These are phyloP conservation scores for Pisolithus thermaeus DNA, from an alignment of 1,284 basidiomycete genomes.

Conservation along the genomic window DNA sequence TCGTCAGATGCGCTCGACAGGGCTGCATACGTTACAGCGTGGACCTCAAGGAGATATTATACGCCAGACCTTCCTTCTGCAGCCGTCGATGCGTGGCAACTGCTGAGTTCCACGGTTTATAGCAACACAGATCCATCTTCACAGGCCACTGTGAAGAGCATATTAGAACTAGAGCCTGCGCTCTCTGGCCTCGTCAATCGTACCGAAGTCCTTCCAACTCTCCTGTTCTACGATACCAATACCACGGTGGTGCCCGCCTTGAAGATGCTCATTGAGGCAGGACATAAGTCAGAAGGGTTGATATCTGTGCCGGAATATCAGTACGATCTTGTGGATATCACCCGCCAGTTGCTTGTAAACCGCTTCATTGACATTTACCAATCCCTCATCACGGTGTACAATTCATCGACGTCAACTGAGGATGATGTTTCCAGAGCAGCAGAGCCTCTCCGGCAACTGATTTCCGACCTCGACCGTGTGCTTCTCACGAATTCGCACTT, in stretches of 20 bases:
- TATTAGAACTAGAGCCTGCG: slow-evolving; percentile 33
- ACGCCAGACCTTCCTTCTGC: slow-evolving; percentile 10
- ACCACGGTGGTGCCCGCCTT: slow-evolving; percentile 30
- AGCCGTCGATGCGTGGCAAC: slow-evolving; percentile 33
- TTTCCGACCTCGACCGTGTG: slow-evolving; percentile 33
- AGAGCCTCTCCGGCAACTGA: slow-evolving; percentile 25
- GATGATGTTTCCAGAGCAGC: slow-evolving; percentile 20
- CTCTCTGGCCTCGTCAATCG: slow-evolving; percentile 31
- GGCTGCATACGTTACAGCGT: too few relatives aligned
- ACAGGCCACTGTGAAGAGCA: slow-evolving; percentile 37
- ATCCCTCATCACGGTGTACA: slow-evolving; percentile 28
- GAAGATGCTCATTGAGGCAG: slow-evolving; percentile 29
- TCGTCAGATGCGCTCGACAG: too few relatives aligned
- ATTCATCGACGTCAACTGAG: slow-evolving; percentile 15
- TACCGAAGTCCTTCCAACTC: slow-evolving; percentile 31
- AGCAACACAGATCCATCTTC: slow-evolving; percentile 30
- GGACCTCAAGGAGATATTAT: too few relatives aligned
- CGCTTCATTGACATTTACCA: slow-evolving; percentile 33
- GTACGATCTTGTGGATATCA: slow-evolving; percentile 39
- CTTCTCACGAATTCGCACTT: slow-evolving; percentile 33
- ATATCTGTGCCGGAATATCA: slow-evolving; percentile 30
- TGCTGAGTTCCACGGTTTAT: slow-evolving; percentile 36
- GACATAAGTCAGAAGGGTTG: slow-evolving; percentile 16
- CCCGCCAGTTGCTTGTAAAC: slow-evolving; percentile 38
- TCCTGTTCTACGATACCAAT: slow-evolving; percentile 35